Evolutionary conservation across 495 filamentous ascomycete genomes (phyloP), one percentile per base, ranked within the genome.

Genomic region (Xylaria acuta): DNA sequence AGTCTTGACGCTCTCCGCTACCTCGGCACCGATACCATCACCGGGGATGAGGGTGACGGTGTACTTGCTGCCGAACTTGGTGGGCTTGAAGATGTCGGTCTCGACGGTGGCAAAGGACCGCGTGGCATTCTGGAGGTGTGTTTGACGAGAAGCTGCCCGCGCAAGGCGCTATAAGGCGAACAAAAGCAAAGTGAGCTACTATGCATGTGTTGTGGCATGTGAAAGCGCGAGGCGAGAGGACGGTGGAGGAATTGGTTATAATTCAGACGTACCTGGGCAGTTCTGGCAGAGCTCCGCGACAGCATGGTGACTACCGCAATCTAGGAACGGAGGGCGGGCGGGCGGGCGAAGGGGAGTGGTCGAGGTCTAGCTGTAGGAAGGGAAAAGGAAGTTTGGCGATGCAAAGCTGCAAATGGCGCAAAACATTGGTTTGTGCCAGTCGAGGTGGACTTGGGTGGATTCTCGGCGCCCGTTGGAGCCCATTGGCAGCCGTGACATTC

Each of bases 61-160:
- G 89, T 98, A 98, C 86, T 98, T 99, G 82, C 96, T 94, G 76
- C 96, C 96, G 85, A 95, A 98, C 85, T 98, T 99, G 79, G 96
- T 97, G 69, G 96, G 96, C 88, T 97, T 96, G 90, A 97, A 97
- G 80, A 97, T 93, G 80, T 97, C 94, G 75, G 90, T 89, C 83
- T 93, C 89, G 69, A 97, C 85, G 51, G 91, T 95, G 73, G 94
- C 94, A 76, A 92, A 89, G 73, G 81, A 79, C 76, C 86, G 85
- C 60, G 82, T 77, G 53, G 75, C 74, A 73, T 75, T 77, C 54
- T 83, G 82, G 56, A 83, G 74, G 77, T 82, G 80, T 49, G 77
- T 83, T 75, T 82, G 77, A 76, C 84, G 85, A 75, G 86, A 78
- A 68, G 87, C 84, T 72, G 83, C 83, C 80, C 85, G 85, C 79